Conservation (phyloP, 805 yeast genomes). For the Yarrowia sp. region DNA sequence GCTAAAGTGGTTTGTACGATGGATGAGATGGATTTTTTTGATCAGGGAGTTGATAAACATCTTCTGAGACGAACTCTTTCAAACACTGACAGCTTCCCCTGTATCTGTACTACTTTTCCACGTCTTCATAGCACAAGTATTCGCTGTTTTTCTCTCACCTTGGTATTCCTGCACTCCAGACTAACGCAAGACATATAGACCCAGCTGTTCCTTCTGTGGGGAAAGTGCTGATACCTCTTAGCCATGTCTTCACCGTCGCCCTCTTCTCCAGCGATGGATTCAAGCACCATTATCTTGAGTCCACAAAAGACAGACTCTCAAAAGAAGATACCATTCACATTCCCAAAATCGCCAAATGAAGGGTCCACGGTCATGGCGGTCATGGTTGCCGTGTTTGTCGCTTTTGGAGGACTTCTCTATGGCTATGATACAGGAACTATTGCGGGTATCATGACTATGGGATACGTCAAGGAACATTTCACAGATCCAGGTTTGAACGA, state of each 20-base stretch:
- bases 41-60: too few species aligned
- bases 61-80: too few species aligned
- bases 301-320: background rate
- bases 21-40: too few species aligned
- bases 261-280: background rate
- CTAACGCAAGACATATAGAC: too few species aligned
- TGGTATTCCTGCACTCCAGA: too few species aligned
- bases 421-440: conserved; percentile 53
- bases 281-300: background rate
- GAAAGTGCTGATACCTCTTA: background rate
- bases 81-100: too few species aligned
- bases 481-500: conserved; percentile 51
- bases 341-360: background rate
- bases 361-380: conserved; percentile 1
- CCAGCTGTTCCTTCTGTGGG: background rate
- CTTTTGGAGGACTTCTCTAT: conserved; percentile 13
- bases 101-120: too few species aligned
- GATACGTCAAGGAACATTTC: conserved; percentile 63
- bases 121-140: too few species aligned
- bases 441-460: conserved; percentile 79
- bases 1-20: too few species aligned
- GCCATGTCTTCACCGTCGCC: too few species aligned
- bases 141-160: too few species aligned
- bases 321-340: background rate
- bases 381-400: conserved; percentile 11